Conservation (phyloP, 805 yeast species). For the Huiozyma naganishii region DNA sequence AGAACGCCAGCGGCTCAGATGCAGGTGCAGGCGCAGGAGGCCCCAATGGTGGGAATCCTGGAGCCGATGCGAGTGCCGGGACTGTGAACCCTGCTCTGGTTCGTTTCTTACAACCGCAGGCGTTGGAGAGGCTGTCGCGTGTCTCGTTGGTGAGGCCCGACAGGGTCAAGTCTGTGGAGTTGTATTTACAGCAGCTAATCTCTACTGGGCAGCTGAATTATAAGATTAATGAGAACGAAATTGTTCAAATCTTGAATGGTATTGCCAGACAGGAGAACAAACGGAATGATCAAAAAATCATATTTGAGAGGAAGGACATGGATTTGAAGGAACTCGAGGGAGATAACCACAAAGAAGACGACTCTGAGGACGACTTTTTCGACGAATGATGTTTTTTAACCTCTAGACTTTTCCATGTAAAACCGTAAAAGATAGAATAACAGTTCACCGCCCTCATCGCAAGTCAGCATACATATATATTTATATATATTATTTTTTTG, state of each 20-base stretch:
- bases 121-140: slow-evolving; percentile 78
- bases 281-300: slow-evolving; percentile 54
- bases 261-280: slow-evolving; percentile 64
- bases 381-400: slow-evolving; percentile 25
- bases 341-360: slow-evolving; percentile 29
- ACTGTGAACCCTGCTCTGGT: slow-evolving; percentile 30
- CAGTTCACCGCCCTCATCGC: too few species aligned
- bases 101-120: slow-evolving; percentile 69
- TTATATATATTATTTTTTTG: too few species aligned
- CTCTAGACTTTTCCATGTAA: too few species aligned
- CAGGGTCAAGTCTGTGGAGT: slow-evolving; percentile 80
- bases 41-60: neutral
- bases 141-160: slow-evolving; percentile 87
- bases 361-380: slow-evolving; percentile 35
- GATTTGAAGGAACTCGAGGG: slow-evolving; percentile 28
- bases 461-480: too few species aligned
- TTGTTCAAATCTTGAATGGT: slow-evolving; percentile 75
- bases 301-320: slow-evolving; percentile 41
- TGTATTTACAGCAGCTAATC: slow-evolving; percentile 59
- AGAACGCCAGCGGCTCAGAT: slow-evolving; percentile 30
- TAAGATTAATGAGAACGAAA: slow-evolving; percentile 70
- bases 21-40: slow-evolving; percentile 5
- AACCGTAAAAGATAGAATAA: too few species aligned
- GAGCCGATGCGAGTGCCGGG: slow-evolving; percentile 6
- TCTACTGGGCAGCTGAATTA: slow-evolving; percentile 61